Evolutionary conservation across 495 filamentous ascomycete genomes (phyloP).

Genomic region (Penicillium macrosclerotiorum): DNA sequence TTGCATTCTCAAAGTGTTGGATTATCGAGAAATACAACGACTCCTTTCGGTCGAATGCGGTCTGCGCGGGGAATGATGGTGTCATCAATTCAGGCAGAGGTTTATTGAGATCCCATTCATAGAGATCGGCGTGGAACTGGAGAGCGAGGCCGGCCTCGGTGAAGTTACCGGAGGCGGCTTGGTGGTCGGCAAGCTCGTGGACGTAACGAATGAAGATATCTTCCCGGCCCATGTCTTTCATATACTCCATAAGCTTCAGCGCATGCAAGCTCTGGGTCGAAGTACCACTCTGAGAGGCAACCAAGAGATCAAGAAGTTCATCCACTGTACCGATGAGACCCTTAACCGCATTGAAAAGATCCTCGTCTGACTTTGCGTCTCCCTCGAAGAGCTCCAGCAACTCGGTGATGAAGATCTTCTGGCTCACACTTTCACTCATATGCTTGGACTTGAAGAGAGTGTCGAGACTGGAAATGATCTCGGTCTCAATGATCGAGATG

Average conservation of each 20-base stretch:
- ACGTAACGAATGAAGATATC: constrained; percentile 97
- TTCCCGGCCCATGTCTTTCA: constrained; percentile 95
- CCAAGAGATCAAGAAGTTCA: constrained; percentile 85
- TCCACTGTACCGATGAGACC: constrained; percentile 79
- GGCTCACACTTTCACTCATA: constrained; percentile 81
- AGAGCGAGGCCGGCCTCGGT: constrained; percentile 91
- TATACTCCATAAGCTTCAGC: constrained; percentile 90
- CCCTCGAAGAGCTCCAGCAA: constrained; percentile 77
- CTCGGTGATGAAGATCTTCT: constrained; percentile 90
- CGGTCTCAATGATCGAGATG: constrained; percentile 86
- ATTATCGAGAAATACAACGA: constrained; percentile 91
- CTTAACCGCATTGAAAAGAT: constrained; percentile 72
- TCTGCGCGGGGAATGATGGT: constrained; percentile 78
- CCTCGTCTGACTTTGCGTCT: constrained; percentile 66
- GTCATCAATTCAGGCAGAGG: constrained; percentile 66
- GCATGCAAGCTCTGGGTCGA: constrained; percentile 82
- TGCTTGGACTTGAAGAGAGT: constrained; percentile 85
- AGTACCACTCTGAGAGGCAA: constrained; percentile 85
- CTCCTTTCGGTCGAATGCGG: constrained; percentile 90
- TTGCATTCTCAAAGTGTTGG: constrained; percentile 87
- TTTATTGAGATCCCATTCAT: constrained; percentile 80
- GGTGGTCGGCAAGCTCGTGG: constrained; percentile 82
- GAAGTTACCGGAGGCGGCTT: constrained; percentile 71
- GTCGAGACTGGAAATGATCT: constrained; percentile 95
- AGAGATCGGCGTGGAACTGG: constrained; percentile 86